Percentiles rank a stretch among this genome's conserved stretches.
Evolutionary conservation across 225 moss, liverwort and hornwort species (phyloP).

Genomic region (Marchantia polymorpha): DNA sequence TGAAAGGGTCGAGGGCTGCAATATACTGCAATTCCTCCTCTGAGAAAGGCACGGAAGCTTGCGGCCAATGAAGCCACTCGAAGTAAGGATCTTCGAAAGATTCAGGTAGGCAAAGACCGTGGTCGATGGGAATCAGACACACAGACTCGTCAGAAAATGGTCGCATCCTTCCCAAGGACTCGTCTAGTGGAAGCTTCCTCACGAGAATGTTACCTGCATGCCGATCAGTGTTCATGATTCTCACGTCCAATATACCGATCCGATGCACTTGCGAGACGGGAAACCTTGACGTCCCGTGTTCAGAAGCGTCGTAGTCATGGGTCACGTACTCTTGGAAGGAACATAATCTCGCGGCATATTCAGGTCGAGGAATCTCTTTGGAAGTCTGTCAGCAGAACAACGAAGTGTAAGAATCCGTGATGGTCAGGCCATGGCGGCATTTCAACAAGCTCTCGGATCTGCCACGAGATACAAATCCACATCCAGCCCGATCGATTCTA

Average conservation of each 20-base stretch:
- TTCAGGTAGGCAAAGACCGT: slow-evolving; percentile 85
- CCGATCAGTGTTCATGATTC: slow-evolving; percentile 85
- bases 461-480: too few relatives aligned
- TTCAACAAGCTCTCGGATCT: too few relatives aligned
- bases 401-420: too few relatives aligned
- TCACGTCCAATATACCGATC: slow-evolving; percentile 81
- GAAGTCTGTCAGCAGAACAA: neutral
- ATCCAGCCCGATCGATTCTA: too few relatives aligned
- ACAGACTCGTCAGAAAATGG: slow-evolving; percentile 52
- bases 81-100: slow-evolving; percentile 86
- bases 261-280: slow-evolving; percentile 82
- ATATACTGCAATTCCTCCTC: slow-evolving; percentile 83
- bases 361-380: slow-evolving; percentile 8
- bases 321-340: slow-evolving; percentile 85
- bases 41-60: slow-evolving; percentile 80
- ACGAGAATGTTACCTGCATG: slow-evolving; percentile 90
- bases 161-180: slow-evolving; percentile 37
- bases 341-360: slow-evolving; percentile 59
- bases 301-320: slow-evolving; percentile 84
- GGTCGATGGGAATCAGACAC: slow-evolving; percentile 85
- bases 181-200: slow-evolving; percentile 58
- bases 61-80: slow-evolving; percentile 97
- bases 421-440: too few relatives aligned
- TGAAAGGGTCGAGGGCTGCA: slow-evolving; percentile 48
- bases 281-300: slow-evolving; percentile 74